These are phyloP conservation scores for Wickerhamiella siamensis DNA, from an alignment of 805 yeast genomes.

Conservation along the genomic window DNA sequence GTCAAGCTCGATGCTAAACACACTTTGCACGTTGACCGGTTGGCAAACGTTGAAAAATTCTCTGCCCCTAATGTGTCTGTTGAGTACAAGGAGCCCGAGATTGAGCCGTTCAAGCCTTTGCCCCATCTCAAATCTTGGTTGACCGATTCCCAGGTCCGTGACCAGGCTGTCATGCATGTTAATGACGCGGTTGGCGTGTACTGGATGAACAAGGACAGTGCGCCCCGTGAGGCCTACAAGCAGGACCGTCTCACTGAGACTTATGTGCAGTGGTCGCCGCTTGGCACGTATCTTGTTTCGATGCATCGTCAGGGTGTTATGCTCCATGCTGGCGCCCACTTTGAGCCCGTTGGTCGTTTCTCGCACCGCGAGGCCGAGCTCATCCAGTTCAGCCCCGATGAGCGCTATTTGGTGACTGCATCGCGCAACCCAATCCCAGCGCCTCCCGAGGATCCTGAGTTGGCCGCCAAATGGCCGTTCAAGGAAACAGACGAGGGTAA, in stretches of 20 bases:
- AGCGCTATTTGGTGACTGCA: conserved; percentile 76
- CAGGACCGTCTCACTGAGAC: conserved; percentile 78
- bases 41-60: conserved; percentile 28
- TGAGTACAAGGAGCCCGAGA: conserved; percentile 49
- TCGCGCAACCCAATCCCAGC: conserved; percentile 70
- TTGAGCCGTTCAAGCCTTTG: conserved; percentile 58
- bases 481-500: conserved; percentile 83
- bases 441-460: conserved; percentile 51
- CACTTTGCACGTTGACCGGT: conserved; percentile 67
- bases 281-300: conserved; percentile 77
- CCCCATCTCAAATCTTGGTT: conserved; percentile 86
- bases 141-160: conserved; percentile 76
- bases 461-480: conserved; percentile 58
- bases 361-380: conserved; percentile 81
- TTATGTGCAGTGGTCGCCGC: conserved; percentile 81
- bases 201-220: conserved; percentile 65
- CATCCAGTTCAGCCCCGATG: conserved; percentile 85
- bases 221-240: conserved; percentile 64
- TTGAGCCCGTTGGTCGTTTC: conserved; percentile 60
- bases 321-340: conserved; percentile 85
- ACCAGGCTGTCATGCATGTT: conserved; percentile 70
- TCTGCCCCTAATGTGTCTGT: conserved; percentile 36
- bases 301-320: conserved; percentile 90
- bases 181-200: conserved; percentile 69
- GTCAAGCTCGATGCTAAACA: conserved; percentile 91